Conservation (phyloP, 371 early-diverging fungal genomes). For the Chytridium lagenaria region DNA sequence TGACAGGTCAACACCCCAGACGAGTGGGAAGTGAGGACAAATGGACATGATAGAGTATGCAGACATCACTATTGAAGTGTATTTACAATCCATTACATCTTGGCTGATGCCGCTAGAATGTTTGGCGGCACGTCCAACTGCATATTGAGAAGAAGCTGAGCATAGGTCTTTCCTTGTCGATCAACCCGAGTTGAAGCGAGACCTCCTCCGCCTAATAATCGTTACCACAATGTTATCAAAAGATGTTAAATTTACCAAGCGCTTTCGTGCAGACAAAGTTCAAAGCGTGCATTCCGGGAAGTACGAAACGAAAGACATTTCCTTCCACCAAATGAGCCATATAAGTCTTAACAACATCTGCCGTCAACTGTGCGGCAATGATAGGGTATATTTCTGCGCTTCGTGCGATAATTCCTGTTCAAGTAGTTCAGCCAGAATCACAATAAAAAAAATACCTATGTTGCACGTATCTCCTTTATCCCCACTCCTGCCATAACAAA, state of each 20-base stretch:
- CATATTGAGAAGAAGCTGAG: conserved; percentile 66
- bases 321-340: conserved; percentile 73
- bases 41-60: too few species aligned
- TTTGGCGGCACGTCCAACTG: conserved; percentile 66
- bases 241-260: conserved; percentile 50
- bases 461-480: conserved; percentile 80
- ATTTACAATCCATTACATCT: too few species aligned
- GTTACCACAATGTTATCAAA: conserved; percentile 12
- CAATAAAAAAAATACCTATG: conserved; percentile 53
- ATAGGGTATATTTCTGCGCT: conserved; percentile 64
- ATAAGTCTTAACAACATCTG: conserved; percentile 58
- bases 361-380: conserved; percentile 52
- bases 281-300: conserved; percentile 68
- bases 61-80: too few species aligned
- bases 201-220: conserved; percentile 69
- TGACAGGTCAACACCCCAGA: too few species aligned
- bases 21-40: too few species aligned
- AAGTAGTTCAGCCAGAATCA: background rate
- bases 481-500: conserved; percentile 75
- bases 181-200: conserved; percentile 70
- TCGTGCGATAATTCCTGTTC: conserved; percentile 65
- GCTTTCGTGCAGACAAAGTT: conserved; percentile 76
- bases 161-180: conserved; percentile 79
- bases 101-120: too few species aligned
- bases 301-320: conserved; percentile 66